Evolutionary conservation across 352 stramenopile species (phyloP).

Genomic region (Pythium monospermum): DNA sequence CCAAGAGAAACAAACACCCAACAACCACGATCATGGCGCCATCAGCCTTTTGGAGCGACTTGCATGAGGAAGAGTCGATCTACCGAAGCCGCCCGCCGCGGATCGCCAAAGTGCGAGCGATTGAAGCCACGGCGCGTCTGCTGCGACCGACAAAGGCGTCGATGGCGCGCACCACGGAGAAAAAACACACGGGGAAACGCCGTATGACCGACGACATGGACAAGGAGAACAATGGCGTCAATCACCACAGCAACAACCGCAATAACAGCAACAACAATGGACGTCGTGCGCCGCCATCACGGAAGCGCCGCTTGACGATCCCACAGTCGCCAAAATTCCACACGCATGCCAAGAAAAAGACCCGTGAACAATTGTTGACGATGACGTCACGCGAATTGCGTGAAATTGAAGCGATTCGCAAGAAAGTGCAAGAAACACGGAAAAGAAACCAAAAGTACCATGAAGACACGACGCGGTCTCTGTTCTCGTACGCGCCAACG

Average conservation of each 20-base stretch:
- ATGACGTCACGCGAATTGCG: conserved; percentile 66
- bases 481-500: conserved; percentile 16
- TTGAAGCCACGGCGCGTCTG: conserved; percentile 55
- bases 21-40: conserved; percentile 21
- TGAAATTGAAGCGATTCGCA: conserved; percentile 66
- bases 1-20: neutral
- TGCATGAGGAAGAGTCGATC: conserved; percentile 37
- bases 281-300: neutral
- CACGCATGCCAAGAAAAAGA: conserved; percentile 24
- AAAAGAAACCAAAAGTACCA: conserved; percentile 65
- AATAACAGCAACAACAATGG: conserved; percentile 11
- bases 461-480: conserved; percentile 43
- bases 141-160: conserved; percentile 54
- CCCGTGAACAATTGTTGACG: conserved; percentile 44
- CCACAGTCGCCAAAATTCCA: conserved; percentile 67
- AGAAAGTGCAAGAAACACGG: conserved; percentile 47
- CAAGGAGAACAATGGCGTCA: conserved; percentile 21
- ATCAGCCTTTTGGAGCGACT: conserved; percentile 22
- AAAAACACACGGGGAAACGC: conserved; percentile 38
- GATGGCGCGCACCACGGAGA: conserved; percentile 41
- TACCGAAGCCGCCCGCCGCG: conserved; percentile 36
- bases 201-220: conserved; percentile 32
- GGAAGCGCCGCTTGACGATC: conserved; percentile 45
- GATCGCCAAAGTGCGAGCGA: conserved; percentile 47
- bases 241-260: conserved; percentile 33